These are phyloP conservation scores for Talaromyces sp. DNA, from an alignment of 2,329 filamentous ascomycete species.

Conservation along the genomic window DNA sequence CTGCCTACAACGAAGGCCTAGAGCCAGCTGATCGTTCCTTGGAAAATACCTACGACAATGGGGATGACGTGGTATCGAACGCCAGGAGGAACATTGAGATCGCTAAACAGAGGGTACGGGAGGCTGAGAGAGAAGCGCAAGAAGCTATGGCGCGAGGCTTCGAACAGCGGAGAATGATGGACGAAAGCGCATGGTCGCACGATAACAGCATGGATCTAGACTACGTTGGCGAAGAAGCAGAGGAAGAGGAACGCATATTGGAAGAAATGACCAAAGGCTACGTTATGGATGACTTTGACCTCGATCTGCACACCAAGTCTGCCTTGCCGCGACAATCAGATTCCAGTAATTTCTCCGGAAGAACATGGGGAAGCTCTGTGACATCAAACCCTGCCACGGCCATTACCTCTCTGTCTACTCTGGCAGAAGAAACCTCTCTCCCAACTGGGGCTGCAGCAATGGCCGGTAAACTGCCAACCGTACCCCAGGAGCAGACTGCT, in stretches of 20 bases:
- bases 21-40: conserved; percentile 55
- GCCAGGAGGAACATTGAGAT: conserved; percentile 65
- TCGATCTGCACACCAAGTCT: conserved; percentile 63
- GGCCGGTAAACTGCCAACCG: conserved; percentile 31
- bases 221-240: conserved; percentile 58
- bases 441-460: conserved; percentile 30
- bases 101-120: conserved; percentile 68
- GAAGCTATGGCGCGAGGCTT: conserved; percentile 57
- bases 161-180: conserved; percentile 46
- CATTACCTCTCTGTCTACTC: conserved; percentile 64
- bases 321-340: conserved; percentile 72
- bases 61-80: conserved; percentile 36
- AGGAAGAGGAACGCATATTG: conserved; percentile 69
- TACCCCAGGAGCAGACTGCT: conserved; percentile 25
- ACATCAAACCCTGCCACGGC: conserved; percentile 67
- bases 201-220: conserved; percentile 30
- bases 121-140: conserved; percentile 66
- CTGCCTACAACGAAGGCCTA: conserved; percentile 87
- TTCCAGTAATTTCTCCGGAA: conserved; percentile 71
- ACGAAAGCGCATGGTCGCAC: conserved; percentile 20
- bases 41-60: conserved; percentile 20
- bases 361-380: conserved; percentile 75
- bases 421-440: conserved; percentile 57
- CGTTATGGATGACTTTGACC: conserved; percentile 75
- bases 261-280: conserved; percentile 87